phyloP scores from a whole-genome alignment of 2,329 filamentous ascomycete species.

The Neonectria punicea region DNA sequence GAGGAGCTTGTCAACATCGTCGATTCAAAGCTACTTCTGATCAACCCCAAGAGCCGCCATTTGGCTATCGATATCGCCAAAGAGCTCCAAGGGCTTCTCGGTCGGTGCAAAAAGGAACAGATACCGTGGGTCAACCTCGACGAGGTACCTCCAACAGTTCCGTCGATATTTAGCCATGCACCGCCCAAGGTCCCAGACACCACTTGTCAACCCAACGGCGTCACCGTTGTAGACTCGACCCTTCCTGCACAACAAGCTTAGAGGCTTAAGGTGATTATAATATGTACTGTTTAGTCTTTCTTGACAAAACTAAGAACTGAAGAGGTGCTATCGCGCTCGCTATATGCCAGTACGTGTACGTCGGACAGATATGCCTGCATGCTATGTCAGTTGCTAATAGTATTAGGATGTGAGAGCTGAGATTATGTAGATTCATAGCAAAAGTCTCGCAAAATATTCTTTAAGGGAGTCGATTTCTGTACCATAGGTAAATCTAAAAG shows the following conservation, averaged over 20 bases:
- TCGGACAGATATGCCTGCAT: background rate
- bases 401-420: too few relatives aligned
- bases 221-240: background rate
- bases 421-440: too few relatives aligned
- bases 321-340: background rate
- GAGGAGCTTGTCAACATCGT: slow-evolving; percentile 5
- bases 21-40: slow-evolving; percentile 6
- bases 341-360: background rate
- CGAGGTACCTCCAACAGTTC: slow-evolving; percentile 1
- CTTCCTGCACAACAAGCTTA: background rate
- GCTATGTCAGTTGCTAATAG: background rate
- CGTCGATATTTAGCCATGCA: slow-evolving; percentile 8
- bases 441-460: too few relatives aligned
- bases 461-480: too few relatives aligned
- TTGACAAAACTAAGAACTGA: background rate
- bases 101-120: slow-evolving; percentile 12
- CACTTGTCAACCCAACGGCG: slow-evolving; percentile 1
- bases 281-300: background rate
- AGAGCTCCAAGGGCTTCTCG: slow-evolving; percentile 11
- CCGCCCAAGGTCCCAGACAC: slow-evolving; percentile 4
- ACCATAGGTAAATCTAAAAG: background rate
- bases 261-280: background rate
- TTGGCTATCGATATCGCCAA: background rate
- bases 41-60: slow-evolving; percentile 4
- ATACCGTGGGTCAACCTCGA: slow-evolving; percentile 1